These are phyloP conservation scores for Termitomyces titanicus DNA, from an alignment of 768 basidiomycete species.

Conservation along the genomic window DNA sequence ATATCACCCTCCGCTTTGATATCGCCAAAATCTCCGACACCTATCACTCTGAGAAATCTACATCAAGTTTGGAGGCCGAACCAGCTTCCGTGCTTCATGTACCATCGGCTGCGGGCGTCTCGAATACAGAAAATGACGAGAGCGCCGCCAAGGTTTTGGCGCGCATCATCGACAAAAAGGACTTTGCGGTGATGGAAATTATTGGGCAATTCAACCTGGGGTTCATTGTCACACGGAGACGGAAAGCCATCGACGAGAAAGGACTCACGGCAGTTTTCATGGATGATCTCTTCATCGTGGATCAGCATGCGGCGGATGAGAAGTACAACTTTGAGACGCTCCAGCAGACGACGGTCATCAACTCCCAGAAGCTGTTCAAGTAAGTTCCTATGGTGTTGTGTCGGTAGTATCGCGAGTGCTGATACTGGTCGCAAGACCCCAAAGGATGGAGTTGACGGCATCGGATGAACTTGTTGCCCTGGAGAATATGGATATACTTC, in stretches of 20 bases:
- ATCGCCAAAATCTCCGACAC: constrained; percentile 23
- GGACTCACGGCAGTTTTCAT: constrained; percentile 20
- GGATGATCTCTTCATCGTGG: constrained; percentile 95
- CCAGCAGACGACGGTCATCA: constrained; percentile 85
- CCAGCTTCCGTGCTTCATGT: constrained; percentile 11
- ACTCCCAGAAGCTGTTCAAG: constrained; percentile 83
- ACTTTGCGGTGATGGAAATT: constrained; percentile 82
- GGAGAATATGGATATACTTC: constrained; percentile 83
- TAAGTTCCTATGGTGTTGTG: constrained; percentile 30
- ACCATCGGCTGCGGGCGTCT: constrained; percentile 35
- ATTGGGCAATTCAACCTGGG: constrained; percentile 96
- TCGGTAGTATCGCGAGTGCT: background rate
- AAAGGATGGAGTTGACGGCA: constrained; percentile 76
- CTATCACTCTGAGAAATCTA: constrained; percentile 11
- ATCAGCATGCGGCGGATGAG: constrained; percentile 97
- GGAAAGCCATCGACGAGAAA: constrained; percentile 21
- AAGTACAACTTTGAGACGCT: constrained; percentile 98
- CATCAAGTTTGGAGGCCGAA: background rate
- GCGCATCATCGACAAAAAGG: constrained; percentile 80
- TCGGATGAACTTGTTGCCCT: constrained; percentile 85
- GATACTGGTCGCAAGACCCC: constrained; percentile 52
- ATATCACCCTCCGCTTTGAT: constrained; percentile 32
- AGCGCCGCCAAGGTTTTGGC: constrained; percentile 65
- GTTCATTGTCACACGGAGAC: constrained; percentile 83
- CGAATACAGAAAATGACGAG: constrained; percentile 45